Conservation (phyloP, 192 early-diverging fungal species). For the Chytriomyces confervae region DNA sequence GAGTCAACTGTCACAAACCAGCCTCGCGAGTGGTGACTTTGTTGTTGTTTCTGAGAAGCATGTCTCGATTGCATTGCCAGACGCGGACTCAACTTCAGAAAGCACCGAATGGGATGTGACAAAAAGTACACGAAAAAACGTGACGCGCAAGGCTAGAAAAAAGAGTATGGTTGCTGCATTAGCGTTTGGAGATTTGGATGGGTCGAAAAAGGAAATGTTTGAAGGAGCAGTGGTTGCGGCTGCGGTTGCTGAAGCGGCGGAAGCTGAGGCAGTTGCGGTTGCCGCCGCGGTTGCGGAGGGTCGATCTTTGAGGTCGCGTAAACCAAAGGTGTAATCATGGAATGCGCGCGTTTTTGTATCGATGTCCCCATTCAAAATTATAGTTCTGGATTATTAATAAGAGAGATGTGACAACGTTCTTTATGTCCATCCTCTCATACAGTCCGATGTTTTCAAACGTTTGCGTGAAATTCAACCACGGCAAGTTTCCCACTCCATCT, state of each 20-base stretch:
- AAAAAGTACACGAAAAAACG: neutral
- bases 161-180: neutral
- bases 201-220: neutral
- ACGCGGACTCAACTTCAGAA: neutral
- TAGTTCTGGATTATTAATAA: neutral
- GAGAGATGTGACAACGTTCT: neutral
- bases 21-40: neutral
- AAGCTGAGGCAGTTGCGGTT: neutral
- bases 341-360: neutral
- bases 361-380: neutral
- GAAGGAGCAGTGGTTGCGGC: neutral
- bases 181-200: neutral
- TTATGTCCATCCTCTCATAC: neutral
- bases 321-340: neutral
- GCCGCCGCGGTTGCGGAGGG: neutral
- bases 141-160: neutral
- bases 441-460: too few species aligned
- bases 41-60: neutral
- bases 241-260: neutral
- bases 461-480: conserved; percentile 10
- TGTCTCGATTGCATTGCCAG: neutral
- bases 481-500: conserved; percentile 31
- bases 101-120: neutral
- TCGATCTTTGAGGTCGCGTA: neutral
- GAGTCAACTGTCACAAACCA: neutral